Evolutionary conservation across 306 rosid genomes (phyloP).

Genomic region (Pyrus betulifolia): DNA sequence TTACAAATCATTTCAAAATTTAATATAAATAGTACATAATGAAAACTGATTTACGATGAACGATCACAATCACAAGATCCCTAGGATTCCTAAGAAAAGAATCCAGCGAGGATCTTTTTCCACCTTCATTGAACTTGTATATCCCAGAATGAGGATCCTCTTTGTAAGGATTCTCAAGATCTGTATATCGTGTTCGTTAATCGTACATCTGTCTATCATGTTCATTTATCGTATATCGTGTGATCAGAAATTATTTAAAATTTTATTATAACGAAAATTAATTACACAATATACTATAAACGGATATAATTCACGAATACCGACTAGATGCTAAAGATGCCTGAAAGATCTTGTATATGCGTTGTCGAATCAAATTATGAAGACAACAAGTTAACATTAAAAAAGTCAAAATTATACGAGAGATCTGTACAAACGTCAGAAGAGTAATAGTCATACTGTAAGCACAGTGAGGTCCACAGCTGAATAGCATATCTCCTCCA

Average conservation of each 20-base stretch:
- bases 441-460: not conserved
- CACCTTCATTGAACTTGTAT: not conserved
- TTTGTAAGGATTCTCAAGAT: no score
- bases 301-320: rapidly evolving
- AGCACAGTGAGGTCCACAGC: slow-evolving; percentile 1
- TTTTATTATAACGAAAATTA: no score
- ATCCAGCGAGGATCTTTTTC: no score
- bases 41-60: no score
- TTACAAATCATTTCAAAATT: rapidly evolving
- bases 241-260: rapidly evolving
- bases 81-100: no score
- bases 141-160: not conserved
- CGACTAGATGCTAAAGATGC: no score
- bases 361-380: not conserved
- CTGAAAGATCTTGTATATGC: no score
- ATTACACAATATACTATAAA: no score
- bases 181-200: no score
- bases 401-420: not conserved
- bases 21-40: no score
- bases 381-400: not conserved
- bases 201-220: no score
- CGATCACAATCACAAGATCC: rapidly evolving
- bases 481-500: not conserved
- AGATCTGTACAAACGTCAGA: not conserved
- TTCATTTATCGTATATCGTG: rapidly evolving